Base-by-base conservation (phyloP, 495 filamentous ascomycete genomes). In the Xylaria flabelliformis region DNA sequence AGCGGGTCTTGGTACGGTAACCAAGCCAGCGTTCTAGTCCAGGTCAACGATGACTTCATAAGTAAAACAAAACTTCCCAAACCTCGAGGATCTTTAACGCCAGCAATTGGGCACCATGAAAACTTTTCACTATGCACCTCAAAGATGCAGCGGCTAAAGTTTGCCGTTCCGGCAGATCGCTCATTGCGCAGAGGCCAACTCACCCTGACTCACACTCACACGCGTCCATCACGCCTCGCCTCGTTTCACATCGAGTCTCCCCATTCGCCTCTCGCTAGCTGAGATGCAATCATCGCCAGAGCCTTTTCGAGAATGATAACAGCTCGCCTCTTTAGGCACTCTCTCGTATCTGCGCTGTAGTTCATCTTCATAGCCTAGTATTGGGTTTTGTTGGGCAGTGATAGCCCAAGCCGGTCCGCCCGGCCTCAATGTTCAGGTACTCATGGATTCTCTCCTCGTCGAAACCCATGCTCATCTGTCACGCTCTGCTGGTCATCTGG, bases 161-260 rank as follows among this genome's bases (percentile, higher is more conserved):
- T 42, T 12, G 50, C 65, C 21, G 36, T 34, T 24, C 64, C 8
- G n/a, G n/a, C n/a, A 3, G 17, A 56, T 42, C 50, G 12, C 26
- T 51, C 10, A 64, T 34, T 50, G 48, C 50, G 36, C 13, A n/a
- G 42, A 13, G 17, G 69, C 69, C 69, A 71, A 56, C 69, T 50
- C 69, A 71, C 19, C 39, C 59, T 71, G 69, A 71, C 69, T 71
- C 69, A 71, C 46, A 46, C n/a, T 71, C 69, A 71, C 36, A 46
- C n/a, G 9, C 44, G 13, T 21, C 32, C 41, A 50, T 39, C 68
- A 29, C 56, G 53, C 46, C 29, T 64, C 29, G 15, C 32, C 17
- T 42, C n/a, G n/a, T 51, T 32, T 56, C 10, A 50, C 46, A 61
- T 32, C 26, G 51, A 56, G 36, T 0, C n/a, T 12, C 15, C 32